Conservation (phyloP, 2,329 filamentous ascomycete genomes). For the Tolypocladium tundrense region DNA sequence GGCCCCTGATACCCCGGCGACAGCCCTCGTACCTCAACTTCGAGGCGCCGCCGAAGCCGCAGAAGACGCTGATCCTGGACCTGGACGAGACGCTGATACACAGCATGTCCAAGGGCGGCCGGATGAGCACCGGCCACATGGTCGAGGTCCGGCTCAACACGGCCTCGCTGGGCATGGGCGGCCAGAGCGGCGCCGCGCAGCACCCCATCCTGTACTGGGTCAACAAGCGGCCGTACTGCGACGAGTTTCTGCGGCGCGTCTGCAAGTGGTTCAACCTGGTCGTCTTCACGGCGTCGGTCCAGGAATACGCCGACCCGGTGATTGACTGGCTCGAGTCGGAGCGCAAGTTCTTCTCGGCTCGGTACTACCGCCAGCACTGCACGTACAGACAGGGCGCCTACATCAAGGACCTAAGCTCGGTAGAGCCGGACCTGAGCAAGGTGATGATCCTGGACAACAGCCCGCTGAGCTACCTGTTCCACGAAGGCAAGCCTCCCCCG, state of each 20-base stretch:
- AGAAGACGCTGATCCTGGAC: constrained; percentile 92
- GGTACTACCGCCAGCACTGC: constrained; percentile 96
- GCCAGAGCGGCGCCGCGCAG: constrained; percentile 59
- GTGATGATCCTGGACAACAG: constrained; percentile 99
- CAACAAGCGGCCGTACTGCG: constrained; percentile 92
- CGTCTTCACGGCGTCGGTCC: constrained; percentile 92
- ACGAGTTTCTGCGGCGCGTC: constrained; percentile 85
- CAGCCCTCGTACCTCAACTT: constrained; percentile 77
- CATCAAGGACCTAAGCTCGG: constrained; percentile 93
- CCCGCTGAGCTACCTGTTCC: constrained; percentile 95
- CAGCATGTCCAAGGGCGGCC: constrained; percentile 91
- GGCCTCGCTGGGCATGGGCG: constrained; percentile 55
- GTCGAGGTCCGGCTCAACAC: constrained; percentile 88
- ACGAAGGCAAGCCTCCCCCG: constrained; percentile 65
- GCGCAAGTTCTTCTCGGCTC: constrained; percentile 86
- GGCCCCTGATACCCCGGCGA: constrained; percentile 78
- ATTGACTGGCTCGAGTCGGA: constrained; percentile 98
- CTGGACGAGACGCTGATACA: constrained; percentile 97
- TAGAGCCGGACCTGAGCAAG: constrained; percentile 93
- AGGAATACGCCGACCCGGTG: constrained; percentile 96
- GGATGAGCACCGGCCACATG: constrained; percentile 97
- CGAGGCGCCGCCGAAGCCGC: constrained; percentile 46
- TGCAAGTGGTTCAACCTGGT: constrained; percentile 98
- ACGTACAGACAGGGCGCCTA: constrained; percentile 92
- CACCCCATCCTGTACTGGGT: constrained; percentile 98